phyloP scores from a whole-genome alignment of 352 stramenopile genomes.

The Globisporangium paroecandrum region DNA sequence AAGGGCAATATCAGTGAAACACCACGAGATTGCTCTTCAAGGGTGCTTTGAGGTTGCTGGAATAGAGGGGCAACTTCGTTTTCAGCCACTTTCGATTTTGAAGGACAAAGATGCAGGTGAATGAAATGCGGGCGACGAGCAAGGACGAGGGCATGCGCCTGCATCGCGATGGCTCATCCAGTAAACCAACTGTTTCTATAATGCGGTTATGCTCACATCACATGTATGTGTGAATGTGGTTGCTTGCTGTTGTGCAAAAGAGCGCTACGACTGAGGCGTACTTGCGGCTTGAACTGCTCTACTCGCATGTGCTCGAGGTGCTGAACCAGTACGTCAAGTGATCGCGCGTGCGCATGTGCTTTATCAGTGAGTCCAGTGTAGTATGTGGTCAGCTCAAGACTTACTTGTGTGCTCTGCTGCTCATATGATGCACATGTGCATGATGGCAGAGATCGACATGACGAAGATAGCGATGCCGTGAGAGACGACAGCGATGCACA shows the following conservation, averaged over 20 bases:
- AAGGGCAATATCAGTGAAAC: not conserved
- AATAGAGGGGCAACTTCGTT: slow-evolving; percentile 10
- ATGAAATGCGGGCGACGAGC: not conserved
- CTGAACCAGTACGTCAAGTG: slow-evolving; percentile 20
- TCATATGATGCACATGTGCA: not conserved
- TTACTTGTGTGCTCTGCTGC: not conserved
- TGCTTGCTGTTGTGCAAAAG: not conserved
- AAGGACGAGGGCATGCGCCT: not conserved
- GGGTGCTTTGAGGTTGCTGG: not conserved
- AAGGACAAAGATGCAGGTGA: not conserved
- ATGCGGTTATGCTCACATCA: not conserved
- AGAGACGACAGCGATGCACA: slow-evolving; percentile 12
- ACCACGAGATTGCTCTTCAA: not conserved
- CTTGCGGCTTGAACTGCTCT: slow-evolving; percentile 35
- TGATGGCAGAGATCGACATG: not conserved
- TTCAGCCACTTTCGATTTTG: not conserved
- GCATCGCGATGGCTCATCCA: not conserved
- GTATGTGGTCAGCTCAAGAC: not conserved
- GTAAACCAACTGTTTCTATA: not conserved
- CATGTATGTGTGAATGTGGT: not conserved
- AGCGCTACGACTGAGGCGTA: slow-evolving; percentile 25
- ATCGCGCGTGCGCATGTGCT: not conserved
- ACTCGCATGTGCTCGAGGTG: slow-evolving; percentile 25
- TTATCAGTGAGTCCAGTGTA: not conserved
- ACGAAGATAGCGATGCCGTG: not conserved